Base-by-base conservation (phyloP, 2,329 filamentous ascomycete genomes). In the Nemania sp. region DNA sequence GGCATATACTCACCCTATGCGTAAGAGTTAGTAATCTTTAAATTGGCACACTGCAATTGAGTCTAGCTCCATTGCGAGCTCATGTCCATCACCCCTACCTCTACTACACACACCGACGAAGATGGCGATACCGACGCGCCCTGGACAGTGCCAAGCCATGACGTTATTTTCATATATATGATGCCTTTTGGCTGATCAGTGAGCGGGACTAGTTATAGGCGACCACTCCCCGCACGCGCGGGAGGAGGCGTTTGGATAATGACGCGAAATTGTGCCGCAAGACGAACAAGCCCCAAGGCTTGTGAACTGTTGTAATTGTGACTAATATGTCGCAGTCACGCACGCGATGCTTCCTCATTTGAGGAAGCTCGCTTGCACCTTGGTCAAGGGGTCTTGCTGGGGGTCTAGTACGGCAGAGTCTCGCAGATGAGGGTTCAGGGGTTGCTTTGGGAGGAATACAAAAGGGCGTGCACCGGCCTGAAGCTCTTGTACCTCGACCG, bases 131-230 rank as follows among this genome's bases (percentile, higher is more conserved):
- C 13, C 27, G 45, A 66, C 65, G 54, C 60, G 60, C 62, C 59
- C 62, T 41, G 47, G 56, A 67, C 53, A 26, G 55, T 61, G 75
- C 75, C 75, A 77, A 77, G 75, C 66, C 64, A 77, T 77, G 74
- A 62, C 75, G 74, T 75, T 76, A 77, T 76, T 76, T 75, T 70
- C 63, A 72, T 73, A 71, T 72, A 47, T 73, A 76, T 76, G 74
- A 70, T 75, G 73, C 56, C 29, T 69, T 76, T 72, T 66, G 54
- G 64, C 53, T 63, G 63, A 65, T 66, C 57, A 20, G 18, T 26
- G 65, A 54, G 45, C 27, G 59, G 67, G 70, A 64, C 72, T 68
- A 58, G 52, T 69, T 64, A 68, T 68, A 74, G 66, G 73, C 61
- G 43, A 62, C 18, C 64, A 26, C 64, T 62, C 73, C 73, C 73